phyloP scores from a whole-genome alignment of 305 asterid genomes.

The Fraxinus platypoda region DNA sequence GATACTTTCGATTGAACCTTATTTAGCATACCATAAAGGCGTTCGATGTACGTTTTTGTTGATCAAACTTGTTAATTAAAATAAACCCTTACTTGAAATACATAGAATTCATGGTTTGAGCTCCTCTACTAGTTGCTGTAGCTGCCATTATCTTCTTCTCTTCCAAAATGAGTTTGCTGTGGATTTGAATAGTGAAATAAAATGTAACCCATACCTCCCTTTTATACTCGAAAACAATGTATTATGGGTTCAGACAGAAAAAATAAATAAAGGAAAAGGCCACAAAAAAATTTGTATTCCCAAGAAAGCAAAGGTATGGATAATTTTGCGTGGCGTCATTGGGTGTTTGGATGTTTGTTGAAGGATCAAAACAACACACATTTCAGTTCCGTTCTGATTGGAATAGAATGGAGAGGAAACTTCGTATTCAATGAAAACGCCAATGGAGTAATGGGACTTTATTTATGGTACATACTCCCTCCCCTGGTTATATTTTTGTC shows the following conservation, averaged over 20 bases:
- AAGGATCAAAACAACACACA: background rate
- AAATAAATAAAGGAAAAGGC: background rate
- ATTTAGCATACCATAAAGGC: background rate
- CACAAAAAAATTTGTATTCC: background rate
- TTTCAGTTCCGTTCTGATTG: background rate
- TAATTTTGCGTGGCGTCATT: background rate
- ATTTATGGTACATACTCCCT: background rate
- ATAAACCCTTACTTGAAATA: conserved; percentile 55
- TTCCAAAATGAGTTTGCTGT: background rate
- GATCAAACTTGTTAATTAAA: background rate
- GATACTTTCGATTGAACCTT: too few relatives aligned
- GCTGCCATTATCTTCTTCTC: conserved; percentile 47
- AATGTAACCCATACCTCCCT: conserved; percentile 17
- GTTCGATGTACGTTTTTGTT: background rate
- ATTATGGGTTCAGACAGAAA: background rate
- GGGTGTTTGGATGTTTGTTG: background rate
- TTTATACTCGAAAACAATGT: conserved; percentile 21
- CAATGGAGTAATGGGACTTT: background rate
- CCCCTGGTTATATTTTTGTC: background rate
- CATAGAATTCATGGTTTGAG: conserved; percentile 51
- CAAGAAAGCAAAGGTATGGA: background rate
- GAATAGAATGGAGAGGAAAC: background rate
- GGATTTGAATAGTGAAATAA: background rate
- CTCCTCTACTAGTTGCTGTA: conserved; percentile 63
- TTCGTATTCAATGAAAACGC: background rate